phyloP scores from a whole-genome alignment of 148 eudicot genomes.

The Hydrangea macrophylla region DNA sequence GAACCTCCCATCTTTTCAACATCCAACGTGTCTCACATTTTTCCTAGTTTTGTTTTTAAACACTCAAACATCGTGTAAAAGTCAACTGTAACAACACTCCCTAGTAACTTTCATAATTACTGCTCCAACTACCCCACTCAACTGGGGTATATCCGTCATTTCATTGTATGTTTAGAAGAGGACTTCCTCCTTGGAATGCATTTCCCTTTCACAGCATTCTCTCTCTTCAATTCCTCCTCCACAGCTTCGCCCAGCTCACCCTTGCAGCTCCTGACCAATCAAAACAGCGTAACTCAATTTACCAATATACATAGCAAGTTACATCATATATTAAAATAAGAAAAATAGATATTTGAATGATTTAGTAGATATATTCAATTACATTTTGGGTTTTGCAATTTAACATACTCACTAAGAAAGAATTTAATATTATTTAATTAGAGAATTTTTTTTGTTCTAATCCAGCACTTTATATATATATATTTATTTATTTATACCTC shows the following conservation, averaged over 20 bases:
- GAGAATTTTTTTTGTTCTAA: too few relatives aligned
- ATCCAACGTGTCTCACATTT: neutral
- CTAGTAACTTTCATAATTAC: neutral
- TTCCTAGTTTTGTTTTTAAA: too few relatives aligned
- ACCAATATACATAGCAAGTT: too few relatives aligned
- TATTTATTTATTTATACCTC: too few relatives aligned
- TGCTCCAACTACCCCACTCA: neutral
- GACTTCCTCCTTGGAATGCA: constrained; percentile 44
- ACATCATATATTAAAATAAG: too few relatives aligned
- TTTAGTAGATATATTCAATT: too few relatives aligned
- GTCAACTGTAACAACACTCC: neutral
- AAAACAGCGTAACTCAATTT: neutral
- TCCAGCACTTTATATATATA: too few relatives aligned
- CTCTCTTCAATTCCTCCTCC: constrained; percentile 26
- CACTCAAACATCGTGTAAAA: neutral
- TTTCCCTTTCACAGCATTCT: constrained; percentile 34
- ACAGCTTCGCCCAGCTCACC: constrained; percentile 21
- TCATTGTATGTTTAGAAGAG: constrained; percentile 27
- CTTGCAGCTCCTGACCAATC: constrained; percentile 22
- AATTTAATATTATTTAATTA: too few relatives aligned
- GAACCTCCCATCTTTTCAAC: neutral
- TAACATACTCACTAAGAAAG: too few relatives aligned
- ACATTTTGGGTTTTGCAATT: too few relatives aligned
- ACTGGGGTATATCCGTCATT: constrained; percentile 10
- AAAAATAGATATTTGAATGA: too few relatives aligned